Percentiles rank a stretch among this genome's conserved stretches.
Conservation (phyloP, 495 filamentous ascomycete species). For the Lasiosphaeria miniovina region DNA sequence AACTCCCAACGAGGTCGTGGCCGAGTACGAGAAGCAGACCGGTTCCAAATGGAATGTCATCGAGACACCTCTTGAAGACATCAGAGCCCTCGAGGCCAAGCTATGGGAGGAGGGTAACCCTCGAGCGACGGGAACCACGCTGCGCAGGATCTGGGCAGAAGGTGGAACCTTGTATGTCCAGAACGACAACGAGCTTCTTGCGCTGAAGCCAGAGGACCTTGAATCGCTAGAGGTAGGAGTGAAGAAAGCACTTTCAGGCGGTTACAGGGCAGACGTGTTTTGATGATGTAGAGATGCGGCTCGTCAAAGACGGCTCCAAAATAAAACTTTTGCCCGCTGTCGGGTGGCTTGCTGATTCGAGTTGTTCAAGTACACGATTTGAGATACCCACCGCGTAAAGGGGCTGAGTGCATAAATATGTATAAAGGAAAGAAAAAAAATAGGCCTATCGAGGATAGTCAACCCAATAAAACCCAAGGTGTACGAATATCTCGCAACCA, state of each 20-base stretch:
- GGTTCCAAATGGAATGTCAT: constrained; percentile 53
- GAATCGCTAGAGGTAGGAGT: constrained; percentile 50
- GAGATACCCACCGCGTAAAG: too few species aligned
- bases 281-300: constrained; percentile 1
- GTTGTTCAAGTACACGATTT: too few species aligned
- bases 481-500: too few species aligned
- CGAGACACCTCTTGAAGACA: constrained; percentile 48
- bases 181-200: constrained; percentile 61
- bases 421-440: too few species aligned
- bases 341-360: too few species aligned
- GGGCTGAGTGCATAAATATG: too few species aligned
- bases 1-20: constrained; percentile 58
- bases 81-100: constrained; percentile 52
- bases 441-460: too few species aligned
- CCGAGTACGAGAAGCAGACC: constrained; percentile 65
- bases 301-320: background rate
- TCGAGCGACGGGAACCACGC: constrained; percentile 52
- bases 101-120: constrained; percentile 54
- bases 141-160: constrained; percentile 68
- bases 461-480: too few species aligned
- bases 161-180: constrained; percentile 67
- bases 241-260: constrained; percentile 36
- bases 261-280: constrained; percentile 30
- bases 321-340: background rate
- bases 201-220: constrained; percentile 41